Conservation (phyloP, 192 early-diverging fungal species). For the Mortierella claussenii region DNA sequence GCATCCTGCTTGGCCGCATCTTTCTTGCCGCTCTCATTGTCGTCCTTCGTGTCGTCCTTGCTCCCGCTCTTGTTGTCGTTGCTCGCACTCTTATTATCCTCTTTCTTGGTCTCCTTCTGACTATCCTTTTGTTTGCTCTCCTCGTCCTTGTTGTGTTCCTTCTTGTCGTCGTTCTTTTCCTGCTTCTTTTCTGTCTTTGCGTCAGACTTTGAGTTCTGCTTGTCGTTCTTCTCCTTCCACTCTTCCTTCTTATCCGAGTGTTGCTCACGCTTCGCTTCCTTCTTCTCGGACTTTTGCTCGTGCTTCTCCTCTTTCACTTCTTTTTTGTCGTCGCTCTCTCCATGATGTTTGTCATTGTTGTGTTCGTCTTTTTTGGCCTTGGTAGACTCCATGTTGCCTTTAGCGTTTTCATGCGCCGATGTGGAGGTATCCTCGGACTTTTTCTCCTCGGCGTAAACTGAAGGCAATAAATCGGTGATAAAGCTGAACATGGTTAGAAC, state of each 20-base stretch:
- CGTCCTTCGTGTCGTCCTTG: not conserved
- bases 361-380: no score
- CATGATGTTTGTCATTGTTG: no score
- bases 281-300: conserved; percentile 17
- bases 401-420: not conserved
- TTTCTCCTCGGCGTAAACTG: conserved; percentile 70
- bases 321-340: not conserved
- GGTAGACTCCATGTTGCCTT: no score
- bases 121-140: not conserved
- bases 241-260: conserved; percentile 71
- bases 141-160: not conserved
- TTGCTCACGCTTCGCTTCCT: conserved; percentile 57
- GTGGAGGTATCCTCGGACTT: conserved; percentile 37
- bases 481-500: conserved; percentile 42
- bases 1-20: not conserved
- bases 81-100: not conserved
- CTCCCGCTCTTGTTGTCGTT: not conserved
- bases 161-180: not conserved
- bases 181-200: conserved; percentile 57
- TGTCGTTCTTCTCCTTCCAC: conserved; percentile 1
- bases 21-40: not conserved
- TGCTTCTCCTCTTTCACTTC: not conserved
- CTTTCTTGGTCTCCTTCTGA: not conserved
- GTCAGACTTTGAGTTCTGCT: no score
- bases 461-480: conserved; percentile 63